Evolutionary conservation across 371 early-diverging fungal genomes (phyloP), one percentile per base, ranked within the genome.

Genomic region (Mortierella sp.): DNA sequence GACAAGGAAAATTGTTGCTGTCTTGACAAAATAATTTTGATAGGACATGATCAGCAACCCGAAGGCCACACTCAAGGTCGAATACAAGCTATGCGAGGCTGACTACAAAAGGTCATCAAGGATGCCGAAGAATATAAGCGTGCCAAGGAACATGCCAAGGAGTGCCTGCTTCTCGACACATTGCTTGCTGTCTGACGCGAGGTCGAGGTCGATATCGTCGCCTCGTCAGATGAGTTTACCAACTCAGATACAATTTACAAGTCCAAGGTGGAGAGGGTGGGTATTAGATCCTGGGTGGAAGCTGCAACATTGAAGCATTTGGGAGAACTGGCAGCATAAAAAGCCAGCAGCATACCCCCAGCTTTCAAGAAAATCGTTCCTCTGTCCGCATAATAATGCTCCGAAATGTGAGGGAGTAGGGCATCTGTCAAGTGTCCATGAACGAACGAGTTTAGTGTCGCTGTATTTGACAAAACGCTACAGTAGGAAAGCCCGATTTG

Each of bases 1-100:
- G 72, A 72, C 24, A 46, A 41, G 26, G 61, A 72, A 53, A 72
- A 65, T n/a, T 26, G 57, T 57, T 0, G 65, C 61, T 11, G 57
- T 60, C 1, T 37, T 72, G 53, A 72, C n/a, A n/a, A n/a, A n/a
- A n/a, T n/a, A n/a, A n/a, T n/a, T n/a, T n/a, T n/a, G n/a, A n/a
- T n/a, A 65, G 54, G 57, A 47, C 32, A 55, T 72, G 19, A 49
- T 72, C 57, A 65, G 65, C 37, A 54, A 56, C 9, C 72, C 31
- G 44, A 72, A 65, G 57, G 6, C 31, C 19, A 34, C 52, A 0
- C 62, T 72, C 62, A 72, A 65, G 67, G 28, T 55, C 5, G 67
- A 72, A 4, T 31, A 30, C 55, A 56, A 60, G 53, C 49, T 56
- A 41, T 62, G 48, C 31, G 67, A 65, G 6, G 3, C 15, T 27